Conservation (phyloP, 768 basidiomycete genomes). For the Pseudohyphozyma bogoriensis region DNA sequence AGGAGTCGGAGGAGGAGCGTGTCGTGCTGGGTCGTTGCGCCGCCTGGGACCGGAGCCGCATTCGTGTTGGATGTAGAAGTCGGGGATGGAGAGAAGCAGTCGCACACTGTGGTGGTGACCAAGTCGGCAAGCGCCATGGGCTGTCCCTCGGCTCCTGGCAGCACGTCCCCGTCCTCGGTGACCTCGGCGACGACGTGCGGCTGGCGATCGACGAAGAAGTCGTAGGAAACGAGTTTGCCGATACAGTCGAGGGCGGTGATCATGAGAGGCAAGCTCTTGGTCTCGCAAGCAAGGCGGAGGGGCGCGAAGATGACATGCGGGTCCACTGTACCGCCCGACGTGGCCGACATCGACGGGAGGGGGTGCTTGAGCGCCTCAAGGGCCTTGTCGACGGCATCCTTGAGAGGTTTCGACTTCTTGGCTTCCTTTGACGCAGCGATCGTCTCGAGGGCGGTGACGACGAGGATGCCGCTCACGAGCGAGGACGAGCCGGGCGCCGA, state of each 20-base stretch:
- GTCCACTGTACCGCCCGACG: constrained; percentile 14
- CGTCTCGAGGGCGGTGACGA: constrained; percentile 31
- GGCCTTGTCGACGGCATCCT: constrained; percentile 30
- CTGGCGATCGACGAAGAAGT: constrained; percentile 74
- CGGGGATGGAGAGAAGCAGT: constrained; percentile 32
- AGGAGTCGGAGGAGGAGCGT: constrained; percentile 82
- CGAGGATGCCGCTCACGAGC: constrained; percentile 31
- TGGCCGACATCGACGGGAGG: background rate
- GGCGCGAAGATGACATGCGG: constrained; percentile 91
- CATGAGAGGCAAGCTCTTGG: constrained; percentile 82
- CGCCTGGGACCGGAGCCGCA: constrained; percentile 59
- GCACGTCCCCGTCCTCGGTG: constrained; percentile 17
- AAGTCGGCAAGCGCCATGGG: constrained; percentile 63
- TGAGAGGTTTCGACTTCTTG: constrained; percentile 28
- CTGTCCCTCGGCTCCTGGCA: background rate
- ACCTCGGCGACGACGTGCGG: constrained; percentile 40
- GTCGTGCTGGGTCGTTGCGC: constrained; percentile 27
- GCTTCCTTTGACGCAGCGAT: constrained; percentile 32
- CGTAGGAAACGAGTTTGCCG: constrained; percentile 92
- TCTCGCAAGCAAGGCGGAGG: constrained; percentile 92
- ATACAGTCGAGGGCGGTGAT: constrained; percentile 95
- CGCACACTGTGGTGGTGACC: constrained; percentile 75
- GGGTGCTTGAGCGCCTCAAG: constrained; percentile 30
- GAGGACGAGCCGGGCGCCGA: constrained; percentile 20
- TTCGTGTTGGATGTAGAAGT: constrained; percentile 68